Base-by-base conservation (phyloP, 2,329 filamentous ascomycete genomes). In the Colletotrichum liriopes region DNA sequence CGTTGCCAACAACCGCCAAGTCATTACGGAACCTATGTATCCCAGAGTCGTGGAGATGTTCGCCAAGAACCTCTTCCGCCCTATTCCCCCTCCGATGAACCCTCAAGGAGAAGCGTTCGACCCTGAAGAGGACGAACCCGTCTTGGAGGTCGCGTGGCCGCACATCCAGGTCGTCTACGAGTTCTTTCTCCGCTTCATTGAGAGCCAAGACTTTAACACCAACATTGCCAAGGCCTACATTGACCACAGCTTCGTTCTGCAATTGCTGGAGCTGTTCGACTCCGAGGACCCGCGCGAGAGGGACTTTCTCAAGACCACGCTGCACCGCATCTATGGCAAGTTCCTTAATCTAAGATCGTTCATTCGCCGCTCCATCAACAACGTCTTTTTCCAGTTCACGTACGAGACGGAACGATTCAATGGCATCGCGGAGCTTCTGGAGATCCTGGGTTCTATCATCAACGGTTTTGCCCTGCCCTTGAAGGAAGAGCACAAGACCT, bases 161-260 rank as follows among this genome's bases (percentile, higher is more conserved):
- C 96, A 99, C 82, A 99, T 99, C 73, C 96, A 99, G 84, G 96
- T 99, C 68, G 96, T 99, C 51, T 99, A 99, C 84, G 96, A 99
- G 83, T 99, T 99, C 87, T 99, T 99, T 87, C 87, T 99, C 74
- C 91, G 96, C 72, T 99, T 99, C 84, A 99, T 99, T 77, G 96
- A 99, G 83, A 98, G 96, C 83, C 96, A 98, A 82, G 96, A 99
- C 83, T 99, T 99, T 89, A 99, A 98, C 86, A 99, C 96, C 77
- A 99, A 99, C 84, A 98, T 98, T 79, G 96, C 96, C 77, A 99
- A 99, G 86, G 93, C 95, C 74, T 98, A 98, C 83, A 99, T 99
- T 81, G 96, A 99, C 80, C 96, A 99, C 83, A 94, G 94, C 81
- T 99, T 99, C 80, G 96, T 99, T 56, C 89, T 99, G 73, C 95